phyloP scores from a whole-genome alignment of 345 rosid genomes.

The Fremontodendron californicum region DNA sequence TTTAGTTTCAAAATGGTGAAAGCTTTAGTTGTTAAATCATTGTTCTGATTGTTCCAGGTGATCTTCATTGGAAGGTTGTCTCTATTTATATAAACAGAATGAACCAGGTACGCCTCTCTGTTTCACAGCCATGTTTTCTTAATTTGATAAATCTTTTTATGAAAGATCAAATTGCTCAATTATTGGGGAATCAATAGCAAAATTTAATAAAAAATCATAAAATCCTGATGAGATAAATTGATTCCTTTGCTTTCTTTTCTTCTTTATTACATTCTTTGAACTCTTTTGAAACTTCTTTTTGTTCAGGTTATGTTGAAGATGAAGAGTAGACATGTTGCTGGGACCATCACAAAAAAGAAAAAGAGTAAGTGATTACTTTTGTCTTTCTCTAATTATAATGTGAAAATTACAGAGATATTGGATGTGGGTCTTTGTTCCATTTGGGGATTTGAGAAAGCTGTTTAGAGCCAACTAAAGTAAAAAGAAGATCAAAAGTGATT shows the following conservation, averaged over 20 bases:
- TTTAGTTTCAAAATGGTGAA: not conserved
- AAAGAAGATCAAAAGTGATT: constrained; percentile 36
- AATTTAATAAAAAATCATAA: constrained; percentile 30
- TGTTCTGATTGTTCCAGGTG: constrained; percentile 54
- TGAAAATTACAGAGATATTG: constrained; percentile 34
- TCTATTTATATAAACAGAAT: constrained; percentile 75
- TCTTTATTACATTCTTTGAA: constrained; percentile 24
- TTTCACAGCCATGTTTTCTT: not conserved
- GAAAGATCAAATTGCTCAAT: constrained; percentile 26
- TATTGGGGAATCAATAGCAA: constrained; percentile 41
- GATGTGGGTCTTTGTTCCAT: constrained; percentile 54
- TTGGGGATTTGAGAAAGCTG: constrained; percentile 86
- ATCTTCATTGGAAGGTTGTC: constrained; percentile 89
- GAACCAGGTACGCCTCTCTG: constrained; percentile 55
- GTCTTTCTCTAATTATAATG: constrained; percentile 39
- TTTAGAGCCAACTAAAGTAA: constrained; percentile 47
- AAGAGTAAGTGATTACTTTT: constrained; percentile 63
- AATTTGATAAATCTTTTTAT: not conserved
- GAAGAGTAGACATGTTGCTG: constrained; percentile 94
- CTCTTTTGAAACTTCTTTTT: constrained; percentile 31
- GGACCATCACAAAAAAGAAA: constrained; percentile 96
- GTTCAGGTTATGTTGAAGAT: constrained; percentile 87
- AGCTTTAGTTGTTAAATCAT: not conserved
- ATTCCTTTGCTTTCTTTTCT: constrained; percentile 8
- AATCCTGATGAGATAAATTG: constrained; percentile 32